These are phyloP conservation scores for Suillus hirtellus DNA, from an alignment of 768 basidiomycete genomes.

Conservation along the genomic window DNA sequence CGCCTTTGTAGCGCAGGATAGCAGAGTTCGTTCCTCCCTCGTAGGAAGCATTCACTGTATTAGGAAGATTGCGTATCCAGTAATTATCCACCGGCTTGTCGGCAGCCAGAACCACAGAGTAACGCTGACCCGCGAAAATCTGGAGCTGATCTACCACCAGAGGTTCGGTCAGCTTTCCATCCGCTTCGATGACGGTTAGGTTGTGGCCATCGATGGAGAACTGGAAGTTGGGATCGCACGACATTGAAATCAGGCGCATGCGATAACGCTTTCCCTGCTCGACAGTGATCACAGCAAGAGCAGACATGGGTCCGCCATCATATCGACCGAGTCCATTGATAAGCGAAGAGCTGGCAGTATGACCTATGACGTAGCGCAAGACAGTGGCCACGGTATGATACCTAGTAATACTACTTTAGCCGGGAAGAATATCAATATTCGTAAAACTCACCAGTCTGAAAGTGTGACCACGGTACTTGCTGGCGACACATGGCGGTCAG, in stretches of 20 bases:
- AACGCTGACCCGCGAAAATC: slow-evolving; percentile 38
- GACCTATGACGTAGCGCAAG: slow-evolving; percentile 9
- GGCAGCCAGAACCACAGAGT: slow-evolving; percentile 32
- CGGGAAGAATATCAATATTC: not conserved
- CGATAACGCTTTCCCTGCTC: slow-evolving; percentile 30
- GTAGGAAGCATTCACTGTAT: slow-evolving; percentile 28
- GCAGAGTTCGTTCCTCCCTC: slow-evolving; percentile 37
- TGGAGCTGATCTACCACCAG: slow-evolving; percentile 39
- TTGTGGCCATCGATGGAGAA: slow-evolving; percentile 42
- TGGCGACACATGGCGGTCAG: slow-evolving; percentile 10
- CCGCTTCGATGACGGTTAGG: slow-evolving; percentile 43
- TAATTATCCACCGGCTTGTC: slow-evolving; percentile 37
- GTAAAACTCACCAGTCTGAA: slow-evolving; percentile 34
- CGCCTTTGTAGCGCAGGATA: slow-evolving; percentile 40
- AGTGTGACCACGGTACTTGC: slow-evolving; percentile 39
- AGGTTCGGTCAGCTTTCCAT: slow-evolving; percentile 35
- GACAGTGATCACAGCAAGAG: slow-evolving; percentile 35
- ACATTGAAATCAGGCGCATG: slow-evolving; percentile 33
- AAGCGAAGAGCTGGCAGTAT: slow-evolving; percentile 34
- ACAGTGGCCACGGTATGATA: slow-evolving; percentile 15
- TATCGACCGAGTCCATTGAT: slow-evolving; percentile 55
- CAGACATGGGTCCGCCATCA: slow-evolving; percentile 27
- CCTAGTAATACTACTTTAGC: not conserved
- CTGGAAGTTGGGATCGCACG: slow-evolving; percentile 41
- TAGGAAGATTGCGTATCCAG: slow-evolving; percentile 37